Percentiles rank a stretch among this genome's conserved stretches.
phyloP scores from a whole-genome alignment of 2,329 filamentous ascomycete species.

The Colletotrichum orbiculare region DNA sequence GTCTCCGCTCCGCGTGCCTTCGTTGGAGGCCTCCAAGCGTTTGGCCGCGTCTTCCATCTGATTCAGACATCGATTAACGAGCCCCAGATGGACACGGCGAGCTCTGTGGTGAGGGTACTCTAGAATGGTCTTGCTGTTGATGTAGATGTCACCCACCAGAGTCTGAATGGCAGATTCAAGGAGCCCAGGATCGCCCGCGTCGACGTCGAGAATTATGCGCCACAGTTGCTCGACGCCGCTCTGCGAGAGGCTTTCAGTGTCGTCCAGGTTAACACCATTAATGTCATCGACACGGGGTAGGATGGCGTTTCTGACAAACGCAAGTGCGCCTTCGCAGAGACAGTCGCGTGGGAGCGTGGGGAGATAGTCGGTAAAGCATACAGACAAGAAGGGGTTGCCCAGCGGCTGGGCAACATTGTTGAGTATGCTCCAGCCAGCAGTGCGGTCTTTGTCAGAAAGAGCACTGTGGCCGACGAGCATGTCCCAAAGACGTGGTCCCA shows the following conservation, averaged over 20 bases:
- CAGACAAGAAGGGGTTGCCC: constrained; percentile 66
- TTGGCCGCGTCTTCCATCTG: constrained; percentile 74
- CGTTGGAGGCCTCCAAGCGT: constrained; percentile 61
- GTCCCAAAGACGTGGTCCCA: constrained; percentile 76
- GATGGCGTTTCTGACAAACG: constrained; percentile 69
- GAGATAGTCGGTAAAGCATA: constrained; percentile 67
- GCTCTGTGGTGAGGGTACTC: constrained; percentile 61
- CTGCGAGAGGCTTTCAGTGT: constrained; percentile 62
- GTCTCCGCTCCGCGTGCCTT: constrained; percentile 55
- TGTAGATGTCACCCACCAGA: constrained; percentile 77
- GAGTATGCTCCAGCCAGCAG: constrained; percentile 76
- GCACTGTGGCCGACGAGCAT: constrained; percentile 75
- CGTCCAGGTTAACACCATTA: constrained; percentile 59
- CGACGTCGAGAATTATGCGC: constrained; percentile 81
- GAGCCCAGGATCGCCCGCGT: constrained; percentile 66
- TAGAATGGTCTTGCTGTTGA: constrained; percentile 66
- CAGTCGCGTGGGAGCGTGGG: constrained; percentile 66
- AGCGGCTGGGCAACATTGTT: constrained; percentile 57
- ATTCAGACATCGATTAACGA: constrained; percentile 79
- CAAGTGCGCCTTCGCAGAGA: constrained; percentile 70
- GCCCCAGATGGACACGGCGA: constrained; percentile 71
- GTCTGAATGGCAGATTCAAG: constrained; percentile 71
- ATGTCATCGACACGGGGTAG: constrained; percentile 58
- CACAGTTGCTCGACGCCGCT: constrained; percentile 79
- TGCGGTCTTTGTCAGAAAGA: constrained; percentile 69